Percentiles rank a stretch among this genome's conserved stretches.
These are phyloP conservation scores for Populus ilicifolia DNA, from an alignment of 345 rosid species.

Conservation along the genomic window DNA sequence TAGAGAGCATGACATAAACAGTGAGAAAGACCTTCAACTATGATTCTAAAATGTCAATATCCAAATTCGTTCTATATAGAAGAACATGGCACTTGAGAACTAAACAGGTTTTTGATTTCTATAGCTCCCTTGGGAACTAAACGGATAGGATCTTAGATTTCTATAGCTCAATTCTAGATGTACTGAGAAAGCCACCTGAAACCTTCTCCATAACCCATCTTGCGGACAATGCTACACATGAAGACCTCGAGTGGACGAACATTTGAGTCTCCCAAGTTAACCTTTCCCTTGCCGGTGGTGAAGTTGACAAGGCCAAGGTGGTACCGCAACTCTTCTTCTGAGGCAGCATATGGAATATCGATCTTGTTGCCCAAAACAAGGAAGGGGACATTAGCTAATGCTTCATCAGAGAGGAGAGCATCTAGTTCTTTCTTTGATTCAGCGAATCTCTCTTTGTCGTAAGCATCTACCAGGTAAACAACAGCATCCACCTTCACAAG, in stretches of 20 bases:
- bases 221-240: slow-evolving; percentile 76
- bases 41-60: slow-evolving; percentile 1
- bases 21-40: slow-evolving; percentile 6
- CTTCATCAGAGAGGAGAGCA: slow-evolving; percentile 59
- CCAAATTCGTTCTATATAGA: slow-evolving; percentile 19
- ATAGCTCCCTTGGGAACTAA: not conserved
- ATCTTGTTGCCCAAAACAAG: slow-evolving; percentile 71
- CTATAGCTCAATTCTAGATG: slow-evolving; percentile 38
- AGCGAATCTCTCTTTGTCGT: slow-evolving; percentile 57
- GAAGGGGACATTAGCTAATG: slow-evolving; percentile 54
- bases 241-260: slow-evolving; percentile 67
- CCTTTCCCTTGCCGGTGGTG: slow-evolving; percentile 73
- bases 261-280: slow-evolving; percentile 41
- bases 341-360: slow-evolving; percentile 69
- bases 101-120: not conserved
- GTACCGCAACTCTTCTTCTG: slow-evolving; percentile 62
- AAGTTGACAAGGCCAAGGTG: slow-evolving; percentile 63
- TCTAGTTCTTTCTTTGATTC: slow-evolving; percentile 64
- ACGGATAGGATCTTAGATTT: not conserved
- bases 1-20: not conserved
- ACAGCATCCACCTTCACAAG: slow-evolving; percentile 60
- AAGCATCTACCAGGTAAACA: slow-evolving; percentile 68
- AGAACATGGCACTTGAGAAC: slow-evolving; percentile 7
- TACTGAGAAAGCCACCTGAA: slow-evolving; percentile 77
- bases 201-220: slow-evolving; percentile 80